Evolutionary conservation across 1,284 basidiomycete genomes (phyloP), one percentile per base, ranked within the genome.

Genomic region (Malassezia brasiliensis): DNA sequence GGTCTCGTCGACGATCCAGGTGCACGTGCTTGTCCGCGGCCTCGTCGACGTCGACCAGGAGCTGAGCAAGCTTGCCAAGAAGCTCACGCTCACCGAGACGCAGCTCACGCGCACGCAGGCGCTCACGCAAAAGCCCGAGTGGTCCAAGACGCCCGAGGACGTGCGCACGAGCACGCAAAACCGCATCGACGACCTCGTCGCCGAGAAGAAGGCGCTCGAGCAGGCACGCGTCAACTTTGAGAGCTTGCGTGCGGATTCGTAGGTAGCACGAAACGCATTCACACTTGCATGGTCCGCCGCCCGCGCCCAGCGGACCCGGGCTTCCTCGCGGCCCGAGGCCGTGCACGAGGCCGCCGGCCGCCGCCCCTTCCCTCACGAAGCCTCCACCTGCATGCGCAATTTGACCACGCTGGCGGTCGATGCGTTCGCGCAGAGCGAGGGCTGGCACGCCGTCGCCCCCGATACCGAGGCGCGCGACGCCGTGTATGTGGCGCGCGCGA

Each of bases 41-140:
- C 54, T 63, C 22, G 67, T 74, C 45, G 64, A 74, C 52, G 62
- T 72, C 34, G 69, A 68, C 30, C 57, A 59, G 50, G 71, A 74
- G 42, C 55, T 74, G 14, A 51, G 61, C 37, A 71, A 71, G 51
- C 53, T 74, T 17, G 66, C 63, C 22, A 71, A 70, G 63, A 72
- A 72, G 51, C 51, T 74, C 6, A 59, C 66, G n/a, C 54, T 74
- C 47, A 70, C 66, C 50, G 54, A 58, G 11, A 58, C 62, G 15
- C 62, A 59, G 10, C 57, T 66, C 17, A 59, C 64, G 22, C 68
- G 68, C 54, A 61, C 63, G 31, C 34, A 25, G 3, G 64, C 61
- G 0, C 58, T 63, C n/a, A 67, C 61, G 56, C 57, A 60, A 41
- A 72, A 69, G 59, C 57, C 63, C 41, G 70, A 71, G 19, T 71